These are phyloP conservation scores for Trichoderma erinaceum DNA, from an alignment of 495 filamentous ascomycete species.

Conservation along the genomic window DNA sequence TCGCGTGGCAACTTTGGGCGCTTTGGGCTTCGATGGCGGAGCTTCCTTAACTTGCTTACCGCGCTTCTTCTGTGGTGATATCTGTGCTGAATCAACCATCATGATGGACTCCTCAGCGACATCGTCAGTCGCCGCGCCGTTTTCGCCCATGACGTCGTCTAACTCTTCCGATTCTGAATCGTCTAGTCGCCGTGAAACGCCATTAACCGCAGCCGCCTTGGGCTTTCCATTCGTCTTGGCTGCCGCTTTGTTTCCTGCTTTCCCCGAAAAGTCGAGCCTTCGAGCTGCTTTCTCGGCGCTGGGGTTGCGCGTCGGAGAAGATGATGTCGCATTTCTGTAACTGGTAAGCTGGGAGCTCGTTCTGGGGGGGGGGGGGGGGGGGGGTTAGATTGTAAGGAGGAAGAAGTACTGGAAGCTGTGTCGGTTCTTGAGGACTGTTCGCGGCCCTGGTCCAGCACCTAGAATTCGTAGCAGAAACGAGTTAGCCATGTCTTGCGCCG, in stretches of 20 bases:
- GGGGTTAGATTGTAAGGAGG: neutral
- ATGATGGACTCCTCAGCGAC: slow-evolving; percentile 19
- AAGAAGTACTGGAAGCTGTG: neutral
- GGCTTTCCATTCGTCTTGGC: slow-evolving; percentile 11
- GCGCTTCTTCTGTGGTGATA: slow-evolving; percentile 2
- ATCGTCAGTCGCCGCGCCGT: slow-evolving; percentile 9
- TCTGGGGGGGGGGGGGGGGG: slow-evolving; percentile 30
- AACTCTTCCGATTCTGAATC: slow-evolving; percentile 3
- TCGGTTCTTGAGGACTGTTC: slow-evolving; percentile 16
- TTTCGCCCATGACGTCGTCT: slow-evolving; percentile 7
- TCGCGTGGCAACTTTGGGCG: neutral
- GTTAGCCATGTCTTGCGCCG: neutral
- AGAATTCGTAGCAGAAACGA: neutral
- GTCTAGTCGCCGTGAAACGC: neutral
- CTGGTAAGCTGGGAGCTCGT: slow-evolving; percentile 51
- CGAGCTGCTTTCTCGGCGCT: slow-evolving; percentile 20
- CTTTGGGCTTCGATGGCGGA: neutral
- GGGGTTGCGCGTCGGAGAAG: slow-evolving; percentile 34
- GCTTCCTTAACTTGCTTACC: neutral
- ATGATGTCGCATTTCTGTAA: slow-evolving; percentile 41
- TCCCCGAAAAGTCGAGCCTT: slow-evolving; percentile 15
- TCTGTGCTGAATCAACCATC: neutral
- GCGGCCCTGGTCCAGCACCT: slow-evolving; percentile 14
- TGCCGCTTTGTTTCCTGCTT: neutral
- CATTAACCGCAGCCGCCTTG: neutral